These are phyloP conservation scores for Crithidia mellificae DNA, from an alignment of 208 protist species.

Conservation along the genomic window DNA sequence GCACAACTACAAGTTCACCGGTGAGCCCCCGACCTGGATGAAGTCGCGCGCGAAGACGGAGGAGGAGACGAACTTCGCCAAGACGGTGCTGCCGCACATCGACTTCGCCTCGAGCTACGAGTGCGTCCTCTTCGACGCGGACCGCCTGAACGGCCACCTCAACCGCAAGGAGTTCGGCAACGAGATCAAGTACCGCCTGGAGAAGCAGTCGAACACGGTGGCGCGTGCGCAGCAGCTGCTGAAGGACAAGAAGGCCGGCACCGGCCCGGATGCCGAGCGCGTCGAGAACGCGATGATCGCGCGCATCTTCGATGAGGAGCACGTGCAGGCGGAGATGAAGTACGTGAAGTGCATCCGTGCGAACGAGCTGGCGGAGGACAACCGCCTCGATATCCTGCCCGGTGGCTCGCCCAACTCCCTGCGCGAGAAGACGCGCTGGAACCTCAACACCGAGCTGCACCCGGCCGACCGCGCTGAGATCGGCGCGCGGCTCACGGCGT, in stretches of 20 bases:
- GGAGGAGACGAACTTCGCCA: conserved; percentile 81
- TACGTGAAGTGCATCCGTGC: conserved; percentile 90
- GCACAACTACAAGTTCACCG: conserved; percentile 87
- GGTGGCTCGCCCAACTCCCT: conserved; percentile 85
- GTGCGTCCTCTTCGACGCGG: conserved; percentile 82
- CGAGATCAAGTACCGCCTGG: conserved; percentile 79
- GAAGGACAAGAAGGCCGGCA: conserved; percentile 55
- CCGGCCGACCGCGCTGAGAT: conserved; percentile 80
- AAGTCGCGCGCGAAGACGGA: conserved; percentile 65
- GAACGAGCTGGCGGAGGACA: conserved; percentile 88
- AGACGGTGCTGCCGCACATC: conserved; percentile 74
- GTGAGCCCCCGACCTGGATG: conserved; percentile 80
- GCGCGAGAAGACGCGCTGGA: conserved; percentile 89
- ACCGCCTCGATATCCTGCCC: conserved; percentile 85
- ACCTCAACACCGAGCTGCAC: conserved; percentile 85
- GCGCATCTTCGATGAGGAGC: conserved; percentile 88
- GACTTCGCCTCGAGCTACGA: conserved; percentile 86
- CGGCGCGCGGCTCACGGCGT: conserved; percentile 74
- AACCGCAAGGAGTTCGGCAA: conserved; percentile 91
- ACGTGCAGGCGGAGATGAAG: conserved; percentile 89
- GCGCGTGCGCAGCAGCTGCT: conserved; percentile 82
- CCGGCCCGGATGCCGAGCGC: conserved; percentile 38
- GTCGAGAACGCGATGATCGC: conserved; percentile 81
- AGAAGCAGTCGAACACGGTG: conserved; percentile 89
- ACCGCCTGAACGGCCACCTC: conserved; percentile 72